These are phyloP conservation scores for Sporothrix mexicana DNA, from an alignment of 2,329 filamentous ascomycete genomes.

Conservation along the genomic window DNA sequence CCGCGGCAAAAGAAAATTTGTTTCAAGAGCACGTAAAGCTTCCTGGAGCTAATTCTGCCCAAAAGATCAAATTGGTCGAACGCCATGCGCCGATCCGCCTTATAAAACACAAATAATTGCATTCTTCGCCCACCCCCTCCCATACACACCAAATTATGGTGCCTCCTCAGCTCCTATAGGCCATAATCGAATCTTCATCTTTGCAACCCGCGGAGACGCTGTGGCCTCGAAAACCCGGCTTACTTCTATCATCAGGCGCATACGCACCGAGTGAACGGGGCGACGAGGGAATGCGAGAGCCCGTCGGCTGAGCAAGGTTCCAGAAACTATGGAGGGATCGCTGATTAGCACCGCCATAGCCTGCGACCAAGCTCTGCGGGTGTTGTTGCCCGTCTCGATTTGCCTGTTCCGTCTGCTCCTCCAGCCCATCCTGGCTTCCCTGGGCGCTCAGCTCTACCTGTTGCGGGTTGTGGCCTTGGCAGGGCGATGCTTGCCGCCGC, in stretches of 20 bases:
- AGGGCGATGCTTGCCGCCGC: slow-evolving; percentile 4
- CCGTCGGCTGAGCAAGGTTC: slow-evolving; percentile 50
- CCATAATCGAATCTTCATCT: neutral
- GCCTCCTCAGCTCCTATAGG: neutral
- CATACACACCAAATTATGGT: too few relatives aligned
- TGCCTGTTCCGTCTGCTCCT: too few relatives aligned
- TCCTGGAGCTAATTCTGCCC: neutral
- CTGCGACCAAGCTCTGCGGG: too few relatives aligned
- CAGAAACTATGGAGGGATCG: slow-evolving; percentile 66
- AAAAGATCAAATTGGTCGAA: neutral
- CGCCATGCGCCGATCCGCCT: neutral
- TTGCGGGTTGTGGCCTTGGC: neutral
- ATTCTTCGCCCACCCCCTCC: too few relatives aligned
- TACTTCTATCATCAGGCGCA: too few relatives aligned
- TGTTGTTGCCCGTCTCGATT: too few relatives aligned
- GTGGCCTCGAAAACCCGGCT: too few relatives aligned
- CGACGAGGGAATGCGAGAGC: slow-evolving; percentile 25
- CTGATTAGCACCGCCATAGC: slow-evolving; percentile 47
- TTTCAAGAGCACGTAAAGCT: slow-evolving; percentile 50
- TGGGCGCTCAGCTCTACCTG: neutral
- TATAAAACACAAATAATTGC: too few relatives aligned
- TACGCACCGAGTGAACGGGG: too few relatives aligned
- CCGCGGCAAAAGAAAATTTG: slow-evolving; percentile 59
- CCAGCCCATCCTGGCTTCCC: neutral
- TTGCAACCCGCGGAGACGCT: neutral